Conservation (phyloP, 345 rosid species). For the Gossypioides kirkii region DNA sequence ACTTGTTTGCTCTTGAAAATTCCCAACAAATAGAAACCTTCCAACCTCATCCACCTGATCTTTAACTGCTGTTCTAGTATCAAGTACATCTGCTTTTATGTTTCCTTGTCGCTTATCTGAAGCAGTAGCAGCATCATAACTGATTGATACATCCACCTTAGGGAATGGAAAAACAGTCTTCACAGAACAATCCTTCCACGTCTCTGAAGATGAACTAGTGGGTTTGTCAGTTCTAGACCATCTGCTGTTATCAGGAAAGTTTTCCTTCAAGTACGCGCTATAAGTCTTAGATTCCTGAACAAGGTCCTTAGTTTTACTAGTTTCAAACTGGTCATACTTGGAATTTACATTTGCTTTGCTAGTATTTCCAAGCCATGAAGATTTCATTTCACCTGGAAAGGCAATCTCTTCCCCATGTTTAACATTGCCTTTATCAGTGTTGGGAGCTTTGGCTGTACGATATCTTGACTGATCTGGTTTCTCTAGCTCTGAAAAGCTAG, state of each 20-base stretch:
- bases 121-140: conserved; percentile 29
- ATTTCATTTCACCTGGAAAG: conserved; percentile 48
- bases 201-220: conserved; percentile 38
- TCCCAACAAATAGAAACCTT: conserved; percentile 66
- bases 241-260: conserved; percentile 32
- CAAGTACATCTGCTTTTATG: conserved; percentile 46
- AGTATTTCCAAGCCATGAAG: conserved; percentile 53
- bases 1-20: conserved; percentile 52
- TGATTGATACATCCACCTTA: conserved; percentile 48
- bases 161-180: conserved; percentile 69
- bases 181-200: conserved; percentile 72
- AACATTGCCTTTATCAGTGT: conserved; percentile 36
- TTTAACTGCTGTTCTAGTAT: conserved; percentile 57
- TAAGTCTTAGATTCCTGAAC: conserved; percentile 37
- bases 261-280: conserved; percentile 30
- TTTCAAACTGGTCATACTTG: conserved; percentile 27
- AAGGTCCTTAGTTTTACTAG: conserved; percentile 39
- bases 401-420: conserved; percentile 55
- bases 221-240: conserved; percentile 52
- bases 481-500: conserved; percentile 29
- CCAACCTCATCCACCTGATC: conserved; percentile 94
- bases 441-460: conserved; percentile 23
- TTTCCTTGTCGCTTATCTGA: conserved; percentile 67
- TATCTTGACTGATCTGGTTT: conserved; percentile 36
- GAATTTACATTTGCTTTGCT: conserved; percentile 41